phyloP scores from a whole-genome alignment of 2,329 filamentous ascomycete genomes.

The Aspergillus sp. region DNA sequence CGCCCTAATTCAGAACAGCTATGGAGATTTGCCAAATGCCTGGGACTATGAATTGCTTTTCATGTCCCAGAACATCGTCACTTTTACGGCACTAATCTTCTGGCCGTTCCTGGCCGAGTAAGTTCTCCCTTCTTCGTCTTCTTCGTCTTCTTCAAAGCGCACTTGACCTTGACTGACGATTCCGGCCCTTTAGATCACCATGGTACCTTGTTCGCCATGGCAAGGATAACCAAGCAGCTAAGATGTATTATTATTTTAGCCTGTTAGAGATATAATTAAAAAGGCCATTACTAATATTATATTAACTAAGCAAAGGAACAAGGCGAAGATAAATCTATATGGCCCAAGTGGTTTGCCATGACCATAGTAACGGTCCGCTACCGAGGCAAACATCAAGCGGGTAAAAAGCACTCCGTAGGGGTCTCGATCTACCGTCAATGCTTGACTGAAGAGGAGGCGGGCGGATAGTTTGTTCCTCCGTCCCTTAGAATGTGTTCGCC shows the following conservation, averaged over 20 bases:
- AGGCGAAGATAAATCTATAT: background rate
- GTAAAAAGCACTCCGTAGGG: no score
- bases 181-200: background rate
- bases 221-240: conserved; percentile 6
- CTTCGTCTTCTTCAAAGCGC: no score
- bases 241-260: conserved; percentile 5
- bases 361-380: no score
- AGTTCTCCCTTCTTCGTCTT: no score
- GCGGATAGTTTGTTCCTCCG: no score
- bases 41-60: conserved; percentile 12
- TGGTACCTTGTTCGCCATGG: conserved; percentile 17
- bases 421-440: no score
- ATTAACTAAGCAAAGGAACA: conserved; percentile 9
- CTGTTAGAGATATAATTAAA: background rate
- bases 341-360: no score
- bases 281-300: conserved; percentile 12
- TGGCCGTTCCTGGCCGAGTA: conserved; percentile 16
- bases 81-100: background rate
- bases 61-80: conserved; percentile 6
- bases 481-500: no score
- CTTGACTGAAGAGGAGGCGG: no score
- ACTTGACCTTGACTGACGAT: no score
- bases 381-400: no score
- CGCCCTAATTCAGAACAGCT: conserved; percentile 10
- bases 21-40: conserved; percentile 1